Base-by-base conservation (phyloP, 2,329 filamentous ascomycete species). In the Plectosphaerella cucumerina region DNA sequence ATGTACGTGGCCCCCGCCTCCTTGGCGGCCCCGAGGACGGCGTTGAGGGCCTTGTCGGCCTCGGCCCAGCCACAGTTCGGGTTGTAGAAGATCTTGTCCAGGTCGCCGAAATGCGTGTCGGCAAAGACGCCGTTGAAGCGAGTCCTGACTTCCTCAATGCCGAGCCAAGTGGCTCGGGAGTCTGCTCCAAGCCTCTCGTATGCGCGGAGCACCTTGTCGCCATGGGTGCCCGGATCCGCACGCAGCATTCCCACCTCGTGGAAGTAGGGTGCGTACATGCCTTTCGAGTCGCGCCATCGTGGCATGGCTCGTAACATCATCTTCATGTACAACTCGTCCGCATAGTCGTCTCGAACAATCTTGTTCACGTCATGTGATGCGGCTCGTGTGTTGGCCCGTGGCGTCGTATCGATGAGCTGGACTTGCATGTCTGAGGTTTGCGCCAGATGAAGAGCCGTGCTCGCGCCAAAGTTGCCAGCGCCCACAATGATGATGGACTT, bases 11-110 rank as follows among this genome's bases (percentile, higher is more conserved):
- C 80, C 6, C 81, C 82, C 31, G 76, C 62, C 48, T 76, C 71
- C 9, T 83, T 59, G 21, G 72, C 75, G 47, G 70, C 70, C 52
- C 76, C 74, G 6, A 80, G 79, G 14, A 84, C 75, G 12, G 77
- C 78, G 47, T 70, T 66, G 45, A 85, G 65, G 35, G 77, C 73
- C 62, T 82, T 77, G 50, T 80, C 80, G 12, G 81, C 81, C 47
- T 80, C 76, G 17, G 74, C 80, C 72, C 80, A 84, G 2, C 81
- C 81, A 62, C 79, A 81, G 31, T 72, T 76, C 53, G 76, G 77
- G 66, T 84, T 85, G 56, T 78, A 73, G 20, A 81, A 70, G 17
- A 84, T 71, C 56, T 76, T 75, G 53, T 78, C 77, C 44, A 82
- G 72, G 8, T 71, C 78, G 6, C 70, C 73, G 59, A 82, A 83